Conservation (phyloP, 2,329 filamentous ascomycete genomes). For the Alternaria arborescens region DNA sequence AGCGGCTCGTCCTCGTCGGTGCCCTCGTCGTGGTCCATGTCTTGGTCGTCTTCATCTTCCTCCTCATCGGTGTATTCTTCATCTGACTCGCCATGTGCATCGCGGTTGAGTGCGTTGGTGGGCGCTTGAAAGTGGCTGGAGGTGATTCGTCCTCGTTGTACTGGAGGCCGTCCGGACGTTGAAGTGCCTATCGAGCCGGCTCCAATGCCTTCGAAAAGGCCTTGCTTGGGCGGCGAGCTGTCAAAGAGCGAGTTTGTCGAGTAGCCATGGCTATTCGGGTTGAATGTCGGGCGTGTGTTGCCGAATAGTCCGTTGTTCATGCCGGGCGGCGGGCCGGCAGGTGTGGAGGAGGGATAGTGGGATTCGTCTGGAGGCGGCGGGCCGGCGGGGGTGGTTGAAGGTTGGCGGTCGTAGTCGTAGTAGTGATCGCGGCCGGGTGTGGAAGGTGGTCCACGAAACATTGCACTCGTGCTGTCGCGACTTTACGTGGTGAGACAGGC, state of each 20-base stretch:
- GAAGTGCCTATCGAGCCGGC: constrained; percentile 39
- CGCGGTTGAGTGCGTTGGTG: constrained; percentile 24
- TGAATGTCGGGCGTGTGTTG: constrained; percentile 57
- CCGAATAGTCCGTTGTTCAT: constrained; percentile 55
- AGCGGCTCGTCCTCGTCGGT: constrained; percentile 56
- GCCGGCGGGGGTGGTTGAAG: constrained; percentile 67
- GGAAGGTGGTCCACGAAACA: constrained; percentile 51
- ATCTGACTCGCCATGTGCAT: constrained; percentile 52
- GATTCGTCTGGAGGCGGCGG: constrained; percentile 58
- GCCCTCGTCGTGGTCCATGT: constrained; percentile 47
- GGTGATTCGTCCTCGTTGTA: constrained; percentile 39
- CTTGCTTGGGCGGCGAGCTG: constrained; percentile 49
- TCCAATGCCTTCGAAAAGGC: constrained; percentile 39
- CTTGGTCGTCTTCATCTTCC: constrained; percentile 45
- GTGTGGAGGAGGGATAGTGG: constrained; percentile 63
- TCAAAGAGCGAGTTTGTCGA: constrained; percentile 28
- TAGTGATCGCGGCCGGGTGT: constrained; percentile 43
- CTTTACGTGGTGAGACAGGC: constrained; percentile 6
- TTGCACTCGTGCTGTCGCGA: constrained; percentile 25
- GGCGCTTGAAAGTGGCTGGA: constrained; percentile 43
- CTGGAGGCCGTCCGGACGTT: constrained; percentile 38
- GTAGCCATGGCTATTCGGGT: constrained; percentile 31
- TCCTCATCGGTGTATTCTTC: constrained; percentile 36
- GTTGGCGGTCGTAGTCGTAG: constrained; percentile 43
- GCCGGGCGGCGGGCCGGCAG: constrained; percentile 62